These are phyloP conservation scores for Populus euphratica DNA, from an alignment of 345 rosid genomes.

Conservation along the genomic window DNA sequence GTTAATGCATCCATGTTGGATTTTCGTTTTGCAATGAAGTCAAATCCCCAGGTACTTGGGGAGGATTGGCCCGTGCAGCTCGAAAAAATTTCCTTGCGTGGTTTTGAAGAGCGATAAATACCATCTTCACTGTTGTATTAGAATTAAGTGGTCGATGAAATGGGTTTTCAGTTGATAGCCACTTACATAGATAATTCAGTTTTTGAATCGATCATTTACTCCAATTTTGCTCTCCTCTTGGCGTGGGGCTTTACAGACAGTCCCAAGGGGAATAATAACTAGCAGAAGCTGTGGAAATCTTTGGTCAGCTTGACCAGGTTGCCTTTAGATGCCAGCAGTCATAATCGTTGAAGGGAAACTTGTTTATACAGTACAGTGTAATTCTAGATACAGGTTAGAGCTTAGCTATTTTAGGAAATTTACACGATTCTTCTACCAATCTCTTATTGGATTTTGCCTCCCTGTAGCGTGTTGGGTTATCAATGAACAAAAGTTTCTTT, in stretches of 20 bases:
- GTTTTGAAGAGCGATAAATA: conserved; percentile 37
- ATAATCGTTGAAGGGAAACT: conserved; percentile 9
- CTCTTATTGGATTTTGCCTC: not conserved
- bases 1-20: conserved; percentile 47
- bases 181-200: conserved; percentile 9
- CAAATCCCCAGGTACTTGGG: conserved; percentile 68
- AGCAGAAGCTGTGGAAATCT: conserved; percentile 18
- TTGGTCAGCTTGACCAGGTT: conserved; percentile 13
- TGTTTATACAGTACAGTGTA: conserved; percentile 24
- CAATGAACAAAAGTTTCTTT: conserved; percentile 19
- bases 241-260: not conserved
- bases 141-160: conserved; percentile 16
- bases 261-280: conserved; percentile 21
- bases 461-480: conserved; percentile 7
- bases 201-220: conserved; percentile 21
- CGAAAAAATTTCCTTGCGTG: conserved; percentile 57
- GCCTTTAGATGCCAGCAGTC: conserved; percentile 10
- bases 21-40: conserved; percentile 55
- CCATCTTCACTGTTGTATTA: conserved; percentile 1
- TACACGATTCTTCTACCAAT: conserved; percentile 23
- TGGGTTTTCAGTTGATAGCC: not conserved
- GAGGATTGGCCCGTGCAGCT: conserved; percentile 60
- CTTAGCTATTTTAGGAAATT: conserved; percentile 8
- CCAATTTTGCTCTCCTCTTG: conserved; percentile 24
- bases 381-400: conserved; percentile 24